Conservation (phyloP, 345 rosid genomes). For the Durio zibethinus region DNA sequence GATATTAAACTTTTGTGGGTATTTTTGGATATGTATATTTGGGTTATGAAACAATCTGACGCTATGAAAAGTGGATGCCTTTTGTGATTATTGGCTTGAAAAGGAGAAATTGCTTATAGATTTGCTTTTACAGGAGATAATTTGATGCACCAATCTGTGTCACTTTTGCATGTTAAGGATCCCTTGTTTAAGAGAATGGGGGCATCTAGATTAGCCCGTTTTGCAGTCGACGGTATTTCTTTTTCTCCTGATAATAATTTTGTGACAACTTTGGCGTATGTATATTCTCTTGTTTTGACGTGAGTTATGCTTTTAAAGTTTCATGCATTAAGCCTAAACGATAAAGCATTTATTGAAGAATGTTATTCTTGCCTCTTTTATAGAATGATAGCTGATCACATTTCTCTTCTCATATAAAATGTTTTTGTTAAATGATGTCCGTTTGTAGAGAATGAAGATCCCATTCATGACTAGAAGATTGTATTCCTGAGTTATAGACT, state of each 20-base stretch:
- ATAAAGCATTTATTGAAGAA: background rate
- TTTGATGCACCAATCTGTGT: constrained; percentile 70
- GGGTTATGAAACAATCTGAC: background rate
- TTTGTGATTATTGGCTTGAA: background rate
- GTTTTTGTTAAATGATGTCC: background rate
- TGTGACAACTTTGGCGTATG: background rate
- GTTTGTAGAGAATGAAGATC: background rate
- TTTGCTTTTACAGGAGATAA: constrained; percentile 59
- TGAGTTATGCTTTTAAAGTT: background rate
- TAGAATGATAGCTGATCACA: background rate
- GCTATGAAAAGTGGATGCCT: background rate
- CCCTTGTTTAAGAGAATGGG: constrained; percentile 87
- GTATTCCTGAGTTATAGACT: background rate
- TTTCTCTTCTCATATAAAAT: background rate
- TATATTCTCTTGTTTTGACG: background rate
- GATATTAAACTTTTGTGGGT: background rate
- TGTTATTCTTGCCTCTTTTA: background rate
- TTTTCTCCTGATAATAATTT: background rate
- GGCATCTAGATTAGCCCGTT: constrained; percentile 84
- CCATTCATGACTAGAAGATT: background rate
- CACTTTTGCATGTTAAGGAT: constrained; percentile 81
- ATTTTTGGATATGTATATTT: background rate
- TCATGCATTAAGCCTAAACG: background rate
- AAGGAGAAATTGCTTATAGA: background rate
- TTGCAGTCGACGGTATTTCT: constrained; percentile 64